Evolutionary conservation across 352 stramenopile genomes (phyloP), one percentile per base, ranked within the genome.

Genomic region (Phytopythium sindhum): DNA sequence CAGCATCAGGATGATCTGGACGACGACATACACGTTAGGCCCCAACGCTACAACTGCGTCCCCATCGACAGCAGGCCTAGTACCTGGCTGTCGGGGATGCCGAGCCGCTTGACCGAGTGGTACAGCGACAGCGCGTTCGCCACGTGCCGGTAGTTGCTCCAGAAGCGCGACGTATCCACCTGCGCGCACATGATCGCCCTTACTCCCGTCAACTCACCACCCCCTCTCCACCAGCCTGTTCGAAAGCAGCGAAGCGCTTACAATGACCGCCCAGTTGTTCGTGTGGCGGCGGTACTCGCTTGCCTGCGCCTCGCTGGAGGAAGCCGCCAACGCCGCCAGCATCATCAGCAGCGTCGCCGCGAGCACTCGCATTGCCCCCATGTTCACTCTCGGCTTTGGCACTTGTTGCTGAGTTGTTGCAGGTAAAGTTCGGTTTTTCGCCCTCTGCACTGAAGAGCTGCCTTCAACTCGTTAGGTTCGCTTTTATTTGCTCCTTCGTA

Each of bases 61-160:
- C 37, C 19, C 14, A 12, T 11, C n/a, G 2, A 23, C 54, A 4
- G 17, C 17, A 10, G 14, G 21, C 19, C 6, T 14, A 44, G 2
- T 48, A 93, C 87, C 74, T 98, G 95, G 53, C 91, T 97, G 66
- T 99, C 95, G 0, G 92, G 89, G 56, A 98, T 96, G 4, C 95
- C 95, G 10, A 97, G 81, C 24, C 86, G 73, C 73, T 97, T 97
- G 14, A 98, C 84, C 10, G 95, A 90, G 69, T 97, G 81, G 61
- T 98, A 98, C 29, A 99, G 81, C 45, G 89, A 97, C 41, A 98
- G 76, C 52, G 92, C 92, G 77, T 99, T 98, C 21, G 93, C 91
- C 19, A 96, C 90, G 67, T 99, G 96, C 41, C 96, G 89, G 76
- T 99, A 99, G 75, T 99, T 99, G 77, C 97, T 98, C 88, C 89